Evolutionary conservation across 2,329 filamentous ascomycete genomes (phyloP).

Genomic region (Ascochyta pisi): DNA sequence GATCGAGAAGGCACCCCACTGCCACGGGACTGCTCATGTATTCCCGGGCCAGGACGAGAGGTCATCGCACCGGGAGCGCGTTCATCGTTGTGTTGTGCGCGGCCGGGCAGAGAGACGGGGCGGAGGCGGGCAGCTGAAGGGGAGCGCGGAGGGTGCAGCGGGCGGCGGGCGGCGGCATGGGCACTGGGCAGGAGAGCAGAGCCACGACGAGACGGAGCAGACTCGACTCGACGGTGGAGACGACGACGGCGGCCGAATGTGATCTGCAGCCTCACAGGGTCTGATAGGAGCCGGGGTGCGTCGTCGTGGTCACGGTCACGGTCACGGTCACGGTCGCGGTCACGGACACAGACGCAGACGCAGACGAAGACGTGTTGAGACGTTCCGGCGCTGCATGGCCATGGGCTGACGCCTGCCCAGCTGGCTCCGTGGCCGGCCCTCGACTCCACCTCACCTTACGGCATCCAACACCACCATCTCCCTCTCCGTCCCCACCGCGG

Average conservation of each 20-base stretch:
- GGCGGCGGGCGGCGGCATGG: slow-evolving; percentile 4
- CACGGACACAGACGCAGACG: too few species aligned
- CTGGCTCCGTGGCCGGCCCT: not conserved
- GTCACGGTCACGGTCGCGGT: not conserved
- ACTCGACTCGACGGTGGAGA: not conserved
- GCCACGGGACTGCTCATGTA: slow-evolving; percentile 48
- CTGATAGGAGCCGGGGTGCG: slow-evolving; percentile 11
- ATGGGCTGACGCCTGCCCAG: not conserved
- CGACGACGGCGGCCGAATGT: slow-evolving; percentile 5
- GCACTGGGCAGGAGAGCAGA: not conserved
- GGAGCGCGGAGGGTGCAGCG: slow-evolving; percentile 6
- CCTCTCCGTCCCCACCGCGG: slow-evolving; percentile 24
- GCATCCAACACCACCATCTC: slow-evolving; percentile 18
- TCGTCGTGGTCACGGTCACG: slow-evolving; percentile 1
- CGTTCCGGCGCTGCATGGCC: slow-evolving; percentile 6
- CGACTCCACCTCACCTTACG: slow-evolving; percentile 13
- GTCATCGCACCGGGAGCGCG: slow-evolving; percentile 52
- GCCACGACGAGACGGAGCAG: too few species aligned
- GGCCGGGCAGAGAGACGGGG: slow-evolving; percentile 29
- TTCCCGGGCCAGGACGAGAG: slow-evolving; percentile 52
- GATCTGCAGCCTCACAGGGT: slow-evolving; percentile 20
- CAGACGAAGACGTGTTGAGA: slow-evolving; percentile 15
- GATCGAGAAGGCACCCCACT: slow-evolving; percentile 39
- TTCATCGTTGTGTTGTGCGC: slow-evolving; percentile 48
- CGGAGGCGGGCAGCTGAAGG: slow-evolving; percentile 18